A percentile compares a stretch with the other conserved stretches of the same genome.
phyloP scores from a whole-genome alignment of 2,329 filamentous ascomycete species.

The Alternaria ventricosa region DNA sequence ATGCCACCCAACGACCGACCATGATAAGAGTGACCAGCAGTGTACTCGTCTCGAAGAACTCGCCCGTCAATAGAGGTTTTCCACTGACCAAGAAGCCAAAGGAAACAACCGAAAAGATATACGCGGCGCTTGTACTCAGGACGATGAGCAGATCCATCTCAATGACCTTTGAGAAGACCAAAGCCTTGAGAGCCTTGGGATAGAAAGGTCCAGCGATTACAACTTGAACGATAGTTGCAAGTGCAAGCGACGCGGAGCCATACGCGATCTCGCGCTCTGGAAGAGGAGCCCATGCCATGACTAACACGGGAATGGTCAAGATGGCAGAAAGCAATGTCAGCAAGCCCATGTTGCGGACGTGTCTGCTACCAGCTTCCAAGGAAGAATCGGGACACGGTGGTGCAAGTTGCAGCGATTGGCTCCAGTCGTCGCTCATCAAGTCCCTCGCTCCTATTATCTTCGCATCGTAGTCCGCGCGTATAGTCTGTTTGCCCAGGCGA shows the following conservation, averaged over 20 bases:
- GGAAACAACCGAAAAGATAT: constrained; percentile 48
- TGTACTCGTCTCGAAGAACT: constrained; percentile 64
- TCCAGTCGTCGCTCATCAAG: constrained; percentile 49
- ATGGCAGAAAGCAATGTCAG: constrained; percentile 44
- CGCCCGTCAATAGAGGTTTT: constrained; percentile 49
- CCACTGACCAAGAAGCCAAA: constrained; percentile 51
- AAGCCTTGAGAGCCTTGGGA: constrained; percentile 65
- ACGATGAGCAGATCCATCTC: constrained; percentile 67
- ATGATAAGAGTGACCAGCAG: constrained; percentile 62
- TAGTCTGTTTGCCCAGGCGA: constrained; percentile 20
- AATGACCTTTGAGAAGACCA: constrained; percentile 65
- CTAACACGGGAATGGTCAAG: constrained; percentile 57
- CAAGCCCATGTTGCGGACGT: constrained; percentile 60
- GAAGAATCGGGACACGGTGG: constrained; percentile 54
- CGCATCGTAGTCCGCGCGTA: constrained; percentile 57
- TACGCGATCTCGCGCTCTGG: constrained; percentile 56
- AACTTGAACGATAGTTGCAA: constrained; percentile 72
- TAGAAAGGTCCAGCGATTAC: constrained; percentile 73
- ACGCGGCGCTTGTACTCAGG: constrained; percentile 5
- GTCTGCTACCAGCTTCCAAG: constrained; percentile 59
- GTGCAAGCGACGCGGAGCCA: constrained; percentile 61
- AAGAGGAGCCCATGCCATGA: constrained; percentile 72
- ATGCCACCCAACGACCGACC: constrained; percentile 57
- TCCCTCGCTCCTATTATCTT: constrained; percentile 57
- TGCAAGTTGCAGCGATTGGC: constrained; percentile 50